phyloP scores from a whole-genome alignment of 1,284 basidiomycete genomes.

The Ganoderma lucidum region DNA sequence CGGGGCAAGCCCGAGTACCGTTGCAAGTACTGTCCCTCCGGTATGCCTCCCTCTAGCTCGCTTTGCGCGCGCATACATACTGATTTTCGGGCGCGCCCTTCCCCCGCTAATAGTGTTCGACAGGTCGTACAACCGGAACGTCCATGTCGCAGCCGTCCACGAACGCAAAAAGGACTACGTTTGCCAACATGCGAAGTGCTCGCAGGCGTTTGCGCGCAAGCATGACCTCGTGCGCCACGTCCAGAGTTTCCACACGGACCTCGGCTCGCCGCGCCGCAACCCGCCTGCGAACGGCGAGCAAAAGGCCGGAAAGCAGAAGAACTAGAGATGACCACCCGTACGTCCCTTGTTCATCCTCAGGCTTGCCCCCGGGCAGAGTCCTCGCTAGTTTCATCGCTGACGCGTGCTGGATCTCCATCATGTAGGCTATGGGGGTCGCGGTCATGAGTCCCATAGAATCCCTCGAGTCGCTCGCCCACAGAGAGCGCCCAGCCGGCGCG shows the following conservation, averaged over 20 bases:
- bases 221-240: constrained; percentile 17
- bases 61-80: neutral
- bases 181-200: constrained; percentile 67
- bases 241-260: constrained; percentile 18
- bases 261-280: constrained; percentile 24
- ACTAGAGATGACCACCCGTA: neutral
- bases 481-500: constrained; percentile 5
- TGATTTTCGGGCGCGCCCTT: neutral
- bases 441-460: neutral
- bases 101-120: neutral
- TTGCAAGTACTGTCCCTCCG: neutral
- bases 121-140: constrained; percentile 3
- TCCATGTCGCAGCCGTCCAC: constrained; percentile 64
- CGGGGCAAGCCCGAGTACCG: neutral
- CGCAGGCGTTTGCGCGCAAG: constrained; percentile 24
- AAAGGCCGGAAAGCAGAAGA: neutral
- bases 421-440: neutral
- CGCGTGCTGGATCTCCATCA: no score
- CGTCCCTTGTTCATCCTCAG: neutral
- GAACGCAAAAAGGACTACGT: constrained; percentile 72
- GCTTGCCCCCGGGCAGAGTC: neutral
- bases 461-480: constrained; percentile 9
- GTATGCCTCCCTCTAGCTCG: neutral
- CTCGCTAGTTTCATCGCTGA: neutral
- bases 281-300: neutral